These are phyloP conservation scores for Liriodendron chinense DNA, from an alignment of 164 flowering plant species.

Conservation along the genomic window DNA sequence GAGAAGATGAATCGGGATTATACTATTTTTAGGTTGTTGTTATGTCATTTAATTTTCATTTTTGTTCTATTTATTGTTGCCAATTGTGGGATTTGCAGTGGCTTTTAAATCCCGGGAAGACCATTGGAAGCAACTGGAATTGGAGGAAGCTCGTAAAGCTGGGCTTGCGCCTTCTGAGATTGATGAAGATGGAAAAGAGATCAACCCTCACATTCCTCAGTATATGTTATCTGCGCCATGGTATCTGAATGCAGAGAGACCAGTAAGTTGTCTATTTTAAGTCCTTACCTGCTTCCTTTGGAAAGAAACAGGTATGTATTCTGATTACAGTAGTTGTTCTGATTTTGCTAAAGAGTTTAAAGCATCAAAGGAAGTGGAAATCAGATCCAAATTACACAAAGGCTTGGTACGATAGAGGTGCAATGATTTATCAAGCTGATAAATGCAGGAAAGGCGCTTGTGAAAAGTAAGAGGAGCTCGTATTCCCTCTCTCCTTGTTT, in stretches of 20 bases:
- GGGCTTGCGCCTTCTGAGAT: constrained; percentile 97
- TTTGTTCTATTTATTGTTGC: background rate
- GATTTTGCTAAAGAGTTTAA: constrained; percentile 57
- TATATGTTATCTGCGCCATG: constrained; percentile 96
- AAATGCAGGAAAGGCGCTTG: constrained; percentile 90
- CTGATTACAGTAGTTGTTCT: background rate
- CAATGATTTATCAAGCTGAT: constrained; percentile 68
- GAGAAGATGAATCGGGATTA: no score
- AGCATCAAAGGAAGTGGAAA: constrained; percentile 98
- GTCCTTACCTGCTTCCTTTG: background rate
- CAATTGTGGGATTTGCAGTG: constrained; percentile 52
- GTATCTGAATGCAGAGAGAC: constrained; percentile 90
- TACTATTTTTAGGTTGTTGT: background rate
- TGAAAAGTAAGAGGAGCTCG: constrained; percentile 56
- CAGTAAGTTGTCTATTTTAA: constrained; percentile 41
- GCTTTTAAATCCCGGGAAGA: constrained; percentile 96
- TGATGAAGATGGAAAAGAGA: constrained; percentile 96
- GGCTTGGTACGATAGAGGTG: constrained; percentile 90
- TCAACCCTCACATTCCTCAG: constrained; percentile 95
- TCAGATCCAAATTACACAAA: constrained; percentile 80
- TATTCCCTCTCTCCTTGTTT: background rate
- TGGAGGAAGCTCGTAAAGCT: constrained; percentile 95
- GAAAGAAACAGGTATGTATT: background rate
- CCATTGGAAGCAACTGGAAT: constrained; percentile 84
- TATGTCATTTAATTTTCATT: background rate